Conservation (phyloP, 2,329 filamentous ascomycete species). For the Coniochaeta prunicola region DNA sequence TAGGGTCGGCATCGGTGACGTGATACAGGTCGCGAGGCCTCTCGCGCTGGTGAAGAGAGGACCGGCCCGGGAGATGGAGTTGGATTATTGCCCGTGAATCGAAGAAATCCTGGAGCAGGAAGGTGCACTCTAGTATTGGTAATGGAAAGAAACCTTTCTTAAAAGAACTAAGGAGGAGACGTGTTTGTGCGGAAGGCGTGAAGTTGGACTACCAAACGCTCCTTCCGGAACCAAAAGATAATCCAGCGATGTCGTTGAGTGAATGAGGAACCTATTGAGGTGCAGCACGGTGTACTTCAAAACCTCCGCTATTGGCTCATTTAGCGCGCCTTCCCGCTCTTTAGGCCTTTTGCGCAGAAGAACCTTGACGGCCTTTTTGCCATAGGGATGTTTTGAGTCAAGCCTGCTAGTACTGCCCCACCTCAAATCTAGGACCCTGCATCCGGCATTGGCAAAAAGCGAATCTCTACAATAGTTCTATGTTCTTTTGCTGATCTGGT, state of each 20-base stretch:
- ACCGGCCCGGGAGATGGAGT: not conserved
- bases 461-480: too few species aligned
- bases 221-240: not conserved
- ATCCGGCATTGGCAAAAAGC: too few species aligned
- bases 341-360: not conserved
- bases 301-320: not conserved
- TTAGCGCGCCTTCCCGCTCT: not conserved
- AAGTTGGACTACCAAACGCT: not conserved
- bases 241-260: not conserved
- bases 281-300: not conserved
- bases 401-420: not conserved
- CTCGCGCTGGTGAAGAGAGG: not conserved
- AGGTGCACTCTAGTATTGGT: not conserved
- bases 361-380: not conserved
- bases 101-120: not conserved
- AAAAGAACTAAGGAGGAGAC: not conserved
- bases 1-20: slow-evolving; percentile 35
- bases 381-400: too few species aligned
- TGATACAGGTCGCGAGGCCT: slow-evolving; percentile 10
- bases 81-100: not conserved
- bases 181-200: not conserved
- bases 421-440: too few species aligned
- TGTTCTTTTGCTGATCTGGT: too few species aligned
- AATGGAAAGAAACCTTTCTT: not conserved
- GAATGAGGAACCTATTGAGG: not conserved